Conservation (phyloP, 495 filamentous ascomycete species). For the Thozetella sp. region DNA sequence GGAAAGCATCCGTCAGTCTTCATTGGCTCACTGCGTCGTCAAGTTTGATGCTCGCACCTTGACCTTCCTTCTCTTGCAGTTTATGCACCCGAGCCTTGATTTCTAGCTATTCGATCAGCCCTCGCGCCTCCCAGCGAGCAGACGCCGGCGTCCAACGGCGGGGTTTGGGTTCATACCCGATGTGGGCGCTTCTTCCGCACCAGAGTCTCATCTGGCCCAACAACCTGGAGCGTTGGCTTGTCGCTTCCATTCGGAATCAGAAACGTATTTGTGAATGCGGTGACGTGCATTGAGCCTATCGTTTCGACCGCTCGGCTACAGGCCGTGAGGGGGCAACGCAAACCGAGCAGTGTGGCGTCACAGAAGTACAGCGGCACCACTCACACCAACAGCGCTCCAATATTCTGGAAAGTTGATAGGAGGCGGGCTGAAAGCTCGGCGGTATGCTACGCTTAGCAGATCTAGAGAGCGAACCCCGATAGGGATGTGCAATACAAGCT, state of each 20-base stretch:
- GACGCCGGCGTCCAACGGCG: not conserved
- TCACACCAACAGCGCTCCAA: too few species aligned
- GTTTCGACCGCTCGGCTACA: not conserved
- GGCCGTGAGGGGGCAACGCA: too few species aligned
- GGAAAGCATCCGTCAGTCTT: not conserved
- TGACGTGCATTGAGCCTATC: not conserved
- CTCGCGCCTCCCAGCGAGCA: not conserved
- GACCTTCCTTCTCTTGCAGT: constrained; percentile 25
- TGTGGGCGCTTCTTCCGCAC: constrained; percentile 12
- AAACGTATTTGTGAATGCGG: not conserved
- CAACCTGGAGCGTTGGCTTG: not conserved
- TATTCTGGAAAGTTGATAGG: too few species aligned
- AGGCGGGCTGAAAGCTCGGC: too few species aligned
- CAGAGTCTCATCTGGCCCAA: not conserved
- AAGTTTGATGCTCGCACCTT: constrained; percentile 11
- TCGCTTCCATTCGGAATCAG: not conserved
- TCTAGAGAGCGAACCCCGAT: not conserved
- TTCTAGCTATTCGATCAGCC: constrained; percentile 10
- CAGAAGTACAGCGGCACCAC: not conserved
- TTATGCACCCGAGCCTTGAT: constrained; percentile 17
- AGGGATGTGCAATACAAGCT: not conserved
- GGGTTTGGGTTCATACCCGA: constrained; percentile 19
- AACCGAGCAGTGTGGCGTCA: not conserved
- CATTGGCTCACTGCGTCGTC: not conserved
- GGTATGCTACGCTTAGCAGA: not conserved